A percentile compares a stretch with the other conserved stretches of the same genome.
Conservation (phyloP, 768 basidiomycete genomes). For the Rhodotorula babjevae region DNA sequence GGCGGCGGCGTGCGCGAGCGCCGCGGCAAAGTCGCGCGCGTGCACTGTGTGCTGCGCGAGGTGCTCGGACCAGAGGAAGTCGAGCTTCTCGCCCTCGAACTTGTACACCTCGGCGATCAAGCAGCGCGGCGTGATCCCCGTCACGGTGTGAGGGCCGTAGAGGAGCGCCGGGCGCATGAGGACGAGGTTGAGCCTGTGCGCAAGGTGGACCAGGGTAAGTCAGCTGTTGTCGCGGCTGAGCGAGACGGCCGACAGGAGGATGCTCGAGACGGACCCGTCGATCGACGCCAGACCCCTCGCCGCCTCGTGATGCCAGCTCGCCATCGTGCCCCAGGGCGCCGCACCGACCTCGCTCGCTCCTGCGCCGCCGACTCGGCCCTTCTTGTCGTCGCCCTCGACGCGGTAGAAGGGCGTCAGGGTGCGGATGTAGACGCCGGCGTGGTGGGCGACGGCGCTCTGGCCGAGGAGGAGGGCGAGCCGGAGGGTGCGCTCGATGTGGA, state of each 20-base stretch:
- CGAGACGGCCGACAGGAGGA: neutral
- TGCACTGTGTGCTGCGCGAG: constrained; percentile 34
- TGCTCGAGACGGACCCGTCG: constrained; percentile 13
- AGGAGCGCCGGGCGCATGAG: constrained; percentile 20
- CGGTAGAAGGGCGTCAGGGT: constrained; percentile 14
- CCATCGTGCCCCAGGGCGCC: constrained; percentile 30
- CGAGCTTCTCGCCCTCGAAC: constrained; percentile 34
- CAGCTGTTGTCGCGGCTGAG: neutral
- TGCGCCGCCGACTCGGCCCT: constrained; percentile 15
- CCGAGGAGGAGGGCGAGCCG: constrained; percentile 25
- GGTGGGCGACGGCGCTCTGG: constrained; percentile 1
- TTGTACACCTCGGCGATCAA: constrained; percentile 36
- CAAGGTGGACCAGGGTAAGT: too few relatives aligned
- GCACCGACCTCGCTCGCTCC: neutral
- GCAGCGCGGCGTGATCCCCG: constrained; percentile 3
- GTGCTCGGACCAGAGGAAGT: constrained; percentile 34
- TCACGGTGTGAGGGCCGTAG: constrained; percentile 17
- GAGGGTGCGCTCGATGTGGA: constrained; percentile 32
- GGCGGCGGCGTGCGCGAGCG: constrained; percentile 14
- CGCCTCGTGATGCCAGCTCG: constrained; percentile 31
- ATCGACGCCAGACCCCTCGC: constrained; percentile 22
- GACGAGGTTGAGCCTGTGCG: constrained; percentile 37
- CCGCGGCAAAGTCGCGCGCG: constrained; percentile 25
- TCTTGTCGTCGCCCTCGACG: constrained; percentile 15
- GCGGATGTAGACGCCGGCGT: constrained; percentile 19